Percentiles rank a stretch among this genome's conserved stretches.
These are phyloP conservation scores for Avena atlantica DNA, from an alignment of 176 grass and related monocot genomes.

Conservation along the genomic window DNA sequence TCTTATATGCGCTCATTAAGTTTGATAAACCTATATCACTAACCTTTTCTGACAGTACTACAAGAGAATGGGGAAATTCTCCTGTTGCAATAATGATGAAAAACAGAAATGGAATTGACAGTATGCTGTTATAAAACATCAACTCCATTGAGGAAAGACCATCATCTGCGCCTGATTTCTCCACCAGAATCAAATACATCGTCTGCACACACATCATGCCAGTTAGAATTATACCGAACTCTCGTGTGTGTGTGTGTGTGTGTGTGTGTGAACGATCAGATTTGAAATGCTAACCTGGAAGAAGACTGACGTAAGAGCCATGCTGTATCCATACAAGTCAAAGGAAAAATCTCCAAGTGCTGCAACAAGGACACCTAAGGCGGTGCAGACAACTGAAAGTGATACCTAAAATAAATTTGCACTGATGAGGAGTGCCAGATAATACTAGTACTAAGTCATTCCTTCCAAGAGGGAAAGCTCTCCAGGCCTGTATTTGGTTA, in stretches of 20 bases:
- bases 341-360: constrained; percentile 98
- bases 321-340: constrained; percentile 89
- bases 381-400: constrained; percentile 86
- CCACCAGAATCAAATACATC: constrained; percentile 95
- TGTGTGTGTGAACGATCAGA: not conserved
- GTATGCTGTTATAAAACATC: constrained; percentile 90
- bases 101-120: constrained; percentile 94
- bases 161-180: constrained; percentile 95
- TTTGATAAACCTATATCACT: constrained; percentile 31
- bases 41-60: constrained; percentile 82
- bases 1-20: not conserved
- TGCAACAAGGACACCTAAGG: constrained; percentile 85
- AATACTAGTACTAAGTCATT: not conserved
- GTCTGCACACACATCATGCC: constrained; percentile 66
- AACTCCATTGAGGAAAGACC: constrained; percentile 94
- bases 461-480: not conserved
- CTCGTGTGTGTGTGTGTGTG: not conserved
- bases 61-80: constrained; percentile 88
- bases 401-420: constrained; percentile 67
- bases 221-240: constrained; percentile 37
- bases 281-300: constrained; percentile 78
- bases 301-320: constrained; percentile 96
- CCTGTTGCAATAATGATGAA: constrained; percentile 93
- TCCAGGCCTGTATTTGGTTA: not conserved
- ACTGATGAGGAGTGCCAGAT: constrained; percentile 8